These are phyloP conservation scores for Cryptosporidium tyzzeri DNA, from an alignment of 169 alveolate genomes.

Conservation along the genomic window DNA sequence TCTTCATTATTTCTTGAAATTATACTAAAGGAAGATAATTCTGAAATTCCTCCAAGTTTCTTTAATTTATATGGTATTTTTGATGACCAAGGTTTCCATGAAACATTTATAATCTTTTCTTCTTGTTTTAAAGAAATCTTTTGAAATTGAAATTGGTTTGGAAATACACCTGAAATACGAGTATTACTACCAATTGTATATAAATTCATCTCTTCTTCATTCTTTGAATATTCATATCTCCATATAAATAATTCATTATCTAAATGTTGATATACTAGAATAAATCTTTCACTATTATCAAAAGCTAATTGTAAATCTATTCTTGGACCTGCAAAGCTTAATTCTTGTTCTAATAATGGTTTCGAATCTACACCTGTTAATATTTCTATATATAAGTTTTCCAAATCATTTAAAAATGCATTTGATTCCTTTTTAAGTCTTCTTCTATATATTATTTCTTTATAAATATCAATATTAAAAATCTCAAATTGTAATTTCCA, in stretches of 20 bases:
- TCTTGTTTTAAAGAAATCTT: conserved; percentile 33
- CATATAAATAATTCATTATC: conserved; percentile 33
- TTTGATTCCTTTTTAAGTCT: not conserved
- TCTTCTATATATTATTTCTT: conserved; percentile 40
- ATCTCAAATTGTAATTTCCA: conserved; percentile 53
- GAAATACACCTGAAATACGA: not conserved
- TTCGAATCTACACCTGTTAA: conserved; percentile 10
- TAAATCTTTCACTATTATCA: conserved; percentile 56
- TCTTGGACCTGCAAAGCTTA: not conserved
- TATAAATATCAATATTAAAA: conserved; percentile 44
- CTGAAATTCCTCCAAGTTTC: conserved; percentile 31
- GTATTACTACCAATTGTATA: no score
- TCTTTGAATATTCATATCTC: conserved; percentile 45
- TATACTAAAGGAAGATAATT: conserved; percentile 15
- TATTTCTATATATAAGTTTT: not conserved
- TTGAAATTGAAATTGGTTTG: conserved; percentile 31
- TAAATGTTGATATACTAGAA: conserved; percentile 12
- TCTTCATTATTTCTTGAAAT: conserved; percentile 12
- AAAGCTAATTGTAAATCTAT: conserved; percentile 2
- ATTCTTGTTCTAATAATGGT: conserved; percentile 25
- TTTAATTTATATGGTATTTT: conserved; percentile 31
- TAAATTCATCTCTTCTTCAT: not conserved
- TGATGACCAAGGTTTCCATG: conserved; percentile 40
- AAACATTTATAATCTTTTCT: conserved; percentile 18
- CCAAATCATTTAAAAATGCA: not conserved